Evolutionary conservation across 352 stramenopile species (phyloP), one percentile per base, ranked within the genome.

Genomic region (Phytophthora fragariae): DNA sequence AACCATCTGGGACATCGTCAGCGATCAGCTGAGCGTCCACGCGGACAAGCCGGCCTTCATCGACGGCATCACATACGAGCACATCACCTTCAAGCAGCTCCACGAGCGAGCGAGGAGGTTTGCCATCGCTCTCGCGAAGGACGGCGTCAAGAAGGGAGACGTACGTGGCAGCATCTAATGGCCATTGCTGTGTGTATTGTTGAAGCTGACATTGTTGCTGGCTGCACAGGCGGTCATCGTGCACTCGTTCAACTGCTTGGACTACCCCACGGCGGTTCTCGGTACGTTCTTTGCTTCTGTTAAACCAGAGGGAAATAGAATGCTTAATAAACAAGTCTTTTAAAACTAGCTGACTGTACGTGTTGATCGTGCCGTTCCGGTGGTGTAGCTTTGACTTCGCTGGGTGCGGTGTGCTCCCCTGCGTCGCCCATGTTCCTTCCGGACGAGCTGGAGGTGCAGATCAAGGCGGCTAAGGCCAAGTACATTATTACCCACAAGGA

Each of bases 371-470:
- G 11, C 7, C 33, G 9, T 68, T 63, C 39, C 21, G 57, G 50
- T 63, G 57, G 31, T 70, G 41, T 35, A 84, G 84, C 84, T 27
- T 33, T 90, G 50, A 84, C 73, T 8, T 77, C 83, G 14, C 61
- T 93, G 0, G 86, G 86, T 2, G 83, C 73, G 0, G 73, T 91
- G 4, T 86, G 82, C 69, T 91, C 84, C 21, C 81, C 83, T n/a
- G 74, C 81, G 33, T 90, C 86, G 52, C 84, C 83, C 1, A 83
- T 90, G 80, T 90, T 92, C 44, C 62, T 74, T 2, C 60, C 75
- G 0, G 61, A 79, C 11, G 86, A 93, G 46, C 65, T 93, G 35
- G 77, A 83, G 14, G 56, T 73, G 5, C 86, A 93, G 67, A 67
- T 82, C 11, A 78, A 72, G 17, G 67, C 69, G 10, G 62, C 85